These are phyloP conservation scores for Lentinula edodes DNA, from an alignment of 768 basidiomycete species.

Conservation along the genomic window DNA sequence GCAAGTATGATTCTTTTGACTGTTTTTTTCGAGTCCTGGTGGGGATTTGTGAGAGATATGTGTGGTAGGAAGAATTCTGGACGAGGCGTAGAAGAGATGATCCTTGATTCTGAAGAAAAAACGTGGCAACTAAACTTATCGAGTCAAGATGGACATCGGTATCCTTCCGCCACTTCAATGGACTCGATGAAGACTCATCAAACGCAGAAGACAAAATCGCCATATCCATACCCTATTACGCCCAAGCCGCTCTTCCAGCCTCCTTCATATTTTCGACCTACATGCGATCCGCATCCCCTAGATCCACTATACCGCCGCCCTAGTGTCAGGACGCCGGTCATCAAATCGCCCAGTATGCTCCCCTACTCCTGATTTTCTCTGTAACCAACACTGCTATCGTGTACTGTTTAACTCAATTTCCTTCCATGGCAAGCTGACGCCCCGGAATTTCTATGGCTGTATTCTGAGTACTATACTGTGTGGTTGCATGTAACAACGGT, in stretches of 20 bases:
- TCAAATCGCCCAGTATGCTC: neutral
- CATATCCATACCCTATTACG: slow-evolving; percentile 6
- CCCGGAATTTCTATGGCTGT: too few relatives aligned
- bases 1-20: slow-evolving; percentile 48
- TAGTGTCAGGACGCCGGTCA: slow-evolving; percentile 14
- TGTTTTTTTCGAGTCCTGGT: slow-evolving; percentile 71
- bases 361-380: neutral
- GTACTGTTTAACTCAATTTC: neutral
- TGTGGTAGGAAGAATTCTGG: slow-evolving; percentile 30
- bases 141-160: slow-evolving; percentile 41
- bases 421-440: too few relatives aligned
- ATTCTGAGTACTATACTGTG: too few relatives aligned
- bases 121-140: slow-evolving; percentile 53
- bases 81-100: slow-evolving; percentile 44
- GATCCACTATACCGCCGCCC: slow-evolving; percentile 29
- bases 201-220: slow-evolving; percentile 12
- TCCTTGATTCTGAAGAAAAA: slow-evolving; percentile 59
- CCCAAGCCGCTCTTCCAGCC: slow-evolving; percentile 13
- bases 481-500: too few relatives aligned
- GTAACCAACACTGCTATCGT: neutral
- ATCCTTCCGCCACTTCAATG: slow-evolving; percentile 36
- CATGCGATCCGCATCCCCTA: slow-evolving; percentile 27
- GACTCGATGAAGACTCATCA: slow-evolving; percentile 26
- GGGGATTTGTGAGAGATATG: slow-evolving; percentile 51
- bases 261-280: slow-evolving; percentile 17